Base-by-base conservation (phyloP, 2,329 filamentous ascomycete genomes). In the Trichoderma hamatum region DNA sequence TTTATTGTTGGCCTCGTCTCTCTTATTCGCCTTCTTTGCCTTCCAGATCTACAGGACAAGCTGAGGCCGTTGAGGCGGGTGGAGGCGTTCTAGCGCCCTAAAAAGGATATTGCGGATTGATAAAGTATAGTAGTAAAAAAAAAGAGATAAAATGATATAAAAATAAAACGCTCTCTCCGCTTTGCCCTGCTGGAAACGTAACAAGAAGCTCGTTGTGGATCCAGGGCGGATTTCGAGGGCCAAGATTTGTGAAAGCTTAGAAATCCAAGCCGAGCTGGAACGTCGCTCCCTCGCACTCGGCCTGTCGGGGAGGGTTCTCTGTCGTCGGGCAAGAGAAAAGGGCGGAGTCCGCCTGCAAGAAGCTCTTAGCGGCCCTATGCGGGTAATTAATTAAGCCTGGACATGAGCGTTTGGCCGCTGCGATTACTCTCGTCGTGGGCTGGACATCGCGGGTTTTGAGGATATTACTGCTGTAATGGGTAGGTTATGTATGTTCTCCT, bases 171-270 rank as follows among this genome's bases (percentile, higher is more conserved):
- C 51, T 49, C 30, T 32, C 63, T 58, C 63, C 54, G 63, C 63
- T 59, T 58, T n/a, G 63, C 54, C 52, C 30, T 32, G 13, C 63
- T 26, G 58, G 46, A 66, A 39, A 66, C 51, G 63, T 49, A 30
- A 13, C 14, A 21, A 46, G n/a, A 51, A 36, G 14, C 21, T 34
- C 30, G 52, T 32, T 26, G 63, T 67, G 63, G 63, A 36, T 54
- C 39, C 63, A 30, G 24, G 16, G 34, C 52, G 63, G n/a, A 30
- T 26, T 24, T 56, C 16, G 54, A 21, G 49, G 30, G 52, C 63
- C 63, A 67, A 26, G 24, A 67, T 67, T 68, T 54, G 54, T 67
- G 65, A 61, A 21, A 54, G 65, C 65, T 68, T 68, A 68, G 65
- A 68, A 69, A 69, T 69, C 67, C 58, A 65, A 69, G 59, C 34